A percentile compares a stretch with the other conserved stretches of the same genome.
phyloP scores from a whole-genome alignment of 768 basidiomycete genomes.

The Udeniomyces megalosporus region DNA sequence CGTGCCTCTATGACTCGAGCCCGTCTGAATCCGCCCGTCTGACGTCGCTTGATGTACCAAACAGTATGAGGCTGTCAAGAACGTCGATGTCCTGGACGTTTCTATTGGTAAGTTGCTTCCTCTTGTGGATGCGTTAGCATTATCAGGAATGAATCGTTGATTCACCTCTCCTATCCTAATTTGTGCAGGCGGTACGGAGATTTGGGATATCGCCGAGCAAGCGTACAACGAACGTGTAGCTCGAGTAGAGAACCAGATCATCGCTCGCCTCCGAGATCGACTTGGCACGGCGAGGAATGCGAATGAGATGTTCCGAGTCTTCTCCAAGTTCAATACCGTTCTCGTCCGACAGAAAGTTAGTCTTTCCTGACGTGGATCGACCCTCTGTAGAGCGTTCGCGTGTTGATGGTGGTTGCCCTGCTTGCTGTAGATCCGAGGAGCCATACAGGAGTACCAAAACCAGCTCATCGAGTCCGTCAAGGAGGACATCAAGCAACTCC shows the following conservation, averaged over 20 bases:
- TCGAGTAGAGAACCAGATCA: slow-evolving; percentile 96
- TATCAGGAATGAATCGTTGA: too few relatives aligned
- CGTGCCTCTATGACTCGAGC: not conserved
- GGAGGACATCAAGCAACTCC: slow-evolving; percentile 86
- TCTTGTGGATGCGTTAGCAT: too few relatives aligned
- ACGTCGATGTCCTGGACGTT: slow-evolving; percentile 89
- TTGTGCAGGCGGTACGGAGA: slow-evolving; percentile 97
- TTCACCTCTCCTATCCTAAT: too few relatives aligned
- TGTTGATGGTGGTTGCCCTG: not conserved
- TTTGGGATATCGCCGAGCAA: slow-evolving; percentile 93
- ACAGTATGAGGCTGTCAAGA: slow-evolving; percentile 85
- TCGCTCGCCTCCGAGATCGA: slow-evolving; percentile 74
- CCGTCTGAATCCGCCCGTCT: not conserved
- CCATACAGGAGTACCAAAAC: slow-evolving; percentile 97
- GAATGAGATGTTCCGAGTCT: slow-evolving; percentile 98
- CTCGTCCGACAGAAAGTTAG: slow-evolving; percentile 87
- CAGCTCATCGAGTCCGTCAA: slow-evolving; percentile 98
- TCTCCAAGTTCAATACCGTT: slow-evolving; percentile 92
- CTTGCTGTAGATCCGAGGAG: slow-evolving; percentile 66
- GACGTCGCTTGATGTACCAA: not conserved
- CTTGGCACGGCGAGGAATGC: slow-evolving; percentile 91
- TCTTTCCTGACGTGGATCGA: not conserved
- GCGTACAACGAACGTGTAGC: slow-evolving; percentile 97
- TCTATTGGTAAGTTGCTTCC: slow-evolving; percentile 50
- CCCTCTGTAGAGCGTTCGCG: not conserved